Conservation (phyloP, 345 rosid species). For the Crucihimalaya himalaica region DNA sequence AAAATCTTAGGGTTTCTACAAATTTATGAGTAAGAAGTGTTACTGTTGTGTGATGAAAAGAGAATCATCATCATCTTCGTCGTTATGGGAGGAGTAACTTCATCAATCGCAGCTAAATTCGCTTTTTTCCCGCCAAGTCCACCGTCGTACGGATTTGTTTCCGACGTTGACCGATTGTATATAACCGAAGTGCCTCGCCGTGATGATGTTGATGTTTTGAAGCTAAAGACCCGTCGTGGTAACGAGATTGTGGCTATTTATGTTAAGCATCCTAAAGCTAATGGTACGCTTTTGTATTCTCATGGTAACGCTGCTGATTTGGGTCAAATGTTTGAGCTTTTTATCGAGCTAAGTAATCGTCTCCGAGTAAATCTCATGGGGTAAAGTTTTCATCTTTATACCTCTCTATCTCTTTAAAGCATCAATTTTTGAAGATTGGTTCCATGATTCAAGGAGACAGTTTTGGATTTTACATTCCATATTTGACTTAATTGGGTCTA, state of each 20-base stretch:
- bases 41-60: constrained; percentile 30
- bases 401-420: neutral
- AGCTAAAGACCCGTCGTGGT: constrained; percentile 84
- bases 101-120: constrained; percentile 95
- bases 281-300: constrained; percentile 86
- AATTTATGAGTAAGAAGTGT: constrained; percentile 24
- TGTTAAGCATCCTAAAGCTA: constrained; percentile 73
- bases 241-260: constrained; percentile 84
- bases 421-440: neutral
- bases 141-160: constrained; percentile 63
- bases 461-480: neutral
- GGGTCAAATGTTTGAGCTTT: constrained; percentile 97
- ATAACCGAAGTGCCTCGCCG: constrained; percentile 67
- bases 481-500: neutral
- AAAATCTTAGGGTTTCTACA: constrained; percentile 25
- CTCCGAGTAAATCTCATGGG: constrained; percentile 92
- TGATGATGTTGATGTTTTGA: constrained; percentile 72
- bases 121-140: constrained; percentile 99
- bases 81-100: constrained; percentile 93
- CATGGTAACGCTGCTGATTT: constrained; percentile 99
- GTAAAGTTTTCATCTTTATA: constrained; percentile 39
- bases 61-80: neutral
- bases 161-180: constrained; percentile 49
- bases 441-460: neutral
- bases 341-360: constrained; percentile 79